Base-by-base conservation (phyloP, 2,329 filamentous ascomycete species). In the Karstenula rhodostoma region DNA sequence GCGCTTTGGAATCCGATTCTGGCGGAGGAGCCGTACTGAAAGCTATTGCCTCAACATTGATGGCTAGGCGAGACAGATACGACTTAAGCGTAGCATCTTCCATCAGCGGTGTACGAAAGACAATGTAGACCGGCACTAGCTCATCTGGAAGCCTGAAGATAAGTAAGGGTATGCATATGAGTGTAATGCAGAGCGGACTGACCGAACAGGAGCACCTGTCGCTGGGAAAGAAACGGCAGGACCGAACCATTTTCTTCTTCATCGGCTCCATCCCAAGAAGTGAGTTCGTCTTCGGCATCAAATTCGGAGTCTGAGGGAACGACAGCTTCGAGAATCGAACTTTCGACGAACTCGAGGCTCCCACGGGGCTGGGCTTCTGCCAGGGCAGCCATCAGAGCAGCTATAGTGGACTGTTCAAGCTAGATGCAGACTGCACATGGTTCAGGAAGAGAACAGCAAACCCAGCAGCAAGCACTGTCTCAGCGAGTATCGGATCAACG, bases 191-290 rank as follows among this genome's bases (percentile, higher is more conserved):
- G 6, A 53, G 56, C 60, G 57, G 49, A 77, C 85, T 67, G 82
- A 93, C 91, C 91, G 72, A 93, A 92, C 73, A 91, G 90, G 42
- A 94, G 80, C 57, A 84, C 83, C 42, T 89, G 84, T 65, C 90
- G 84, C 68, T 87, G 85, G 46, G 85, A 79, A 70, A 92, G 83
- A 19, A 84, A 84, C 54, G 87, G 83, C 44, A 90, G 55, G 33
- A 82, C 62, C 81, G 79, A 67, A 79, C 80, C 64, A 80, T 75
- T 63, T 68, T 79, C 56, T 78, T 81, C 65, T 78, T 79, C 77
- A 54, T 76, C 73, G 10, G 72, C 71, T 62, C 83, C 82, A 48
- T 83, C 73, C 67, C 82, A 81, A 32, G 78, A 78, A 52, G 72
- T 74, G 59, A 85, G 69, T 25, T 81, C 71, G 13, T 73, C 59